Base-by-base conservation (phyloP, 768 basidiomycete genomes). In the Sporobolomyces roseus region DNA sequence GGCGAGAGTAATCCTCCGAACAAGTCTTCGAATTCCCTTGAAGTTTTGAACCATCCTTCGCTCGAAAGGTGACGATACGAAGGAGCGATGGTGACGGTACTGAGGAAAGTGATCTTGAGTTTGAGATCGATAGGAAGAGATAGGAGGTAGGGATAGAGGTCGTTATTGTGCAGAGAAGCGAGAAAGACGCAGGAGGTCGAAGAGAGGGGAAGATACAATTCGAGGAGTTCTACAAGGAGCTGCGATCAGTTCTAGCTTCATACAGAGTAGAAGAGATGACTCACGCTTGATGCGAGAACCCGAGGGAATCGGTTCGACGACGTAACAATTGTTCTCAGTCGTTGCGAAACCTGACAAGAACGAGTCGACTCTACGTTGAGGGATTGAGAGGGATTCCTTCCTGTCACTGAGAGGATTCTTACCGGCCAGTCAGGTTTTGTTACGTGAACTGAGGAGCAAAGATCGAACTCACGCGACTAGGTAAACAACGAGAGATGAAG, bases 161-260 rank as follows among this genome's bases (percentile, higher is more conserved):
- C 3, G 27, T 29, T 30, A 7, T 19, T 45, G 41, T 58, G 56
- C n/a, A 58, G 38, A 7, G 56, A 58, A 25, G 41, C 56, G 41
- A 58, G 41, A 16, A 45, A 35, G 29, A 58, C 25, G 27, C 41
- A 58, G 14, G 41, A 16, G 5, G 41, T 45, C 17, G 56, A 58
- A 21, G 43, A 27, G 56, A 58, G 56, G 12, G 56, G 38, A 14
- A 45, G 27, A 35, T 45, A 58, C 10, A 58, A n/a, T 27, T 58
- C 56, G 56, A 58, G 56, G 23, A 58, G 38, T 58, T 58, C 56
- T 58, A 27, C 10, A 41, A n/a, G n/a, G n/a, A n/a, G n/a, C n/a
- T n/a, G n/a, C n/a, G n/a, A n/a, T n/a, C n/a, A n/a, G n/a, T n/a
- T n/a, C n/a, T 5, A 41, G 4, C 25, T 4, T 23, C 35, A 41